Base-by-base conservation (phyloP, 73 alveolate species). In the Symbiodinium pilosum region DNA sequence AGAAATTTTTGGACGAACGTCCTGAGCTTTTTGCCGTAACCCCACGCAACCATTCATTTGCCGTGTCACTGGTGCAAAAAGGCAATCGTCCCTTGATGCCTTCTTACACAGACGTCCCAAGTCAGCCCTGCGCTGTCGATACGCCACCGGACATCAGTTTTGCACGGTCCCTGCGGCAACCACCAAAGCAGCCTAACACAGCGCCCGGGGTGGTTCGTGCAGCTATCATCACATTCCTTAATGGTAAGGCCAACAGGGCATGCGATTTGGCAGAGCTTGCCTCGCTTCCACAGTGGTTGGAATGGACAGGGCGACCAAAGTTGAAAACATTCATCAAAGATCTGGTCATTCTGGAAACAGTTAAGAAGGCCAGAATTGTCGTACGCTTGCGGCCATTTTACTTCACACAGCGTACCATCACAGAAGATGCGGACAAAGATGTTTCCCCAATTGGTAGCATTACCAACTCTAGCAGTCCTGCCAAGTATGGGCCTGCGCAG, bases 281-380 rank as follows among this genome's bases (percentile, higher is more conserved):
- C 21, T 4, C 86, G 36, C 47, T 75, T 34, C 86, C 42, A n/a
- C 51, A 75, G 86, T 75, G 86, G 86, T 28, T 39, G 86, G 51
- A 75, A 32, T 75, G 86, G 86, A 38, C 86, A 38, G 86, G 86
- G 51, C 86, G 86, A 34, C 86, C 86, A 28, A 75, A 75, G 86
- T 39, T 75, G 86, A 75, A 75, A 34, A 39, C n/a, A 3, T 75
- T 75, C 86, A 11, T 75, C 51, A 75, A 75, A 39, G 86, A 75
- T 39, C 36, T 75, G 51, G 86, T 75, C 51, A 75, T 1, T 39
- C 7, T 75, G 51, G 47, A 75, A 75, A 36, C 86, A 75, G 36
- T 16, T 20, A 75, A 32, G 86, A n/a, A 32, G 86, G 86, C 30
- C 11, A 5, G 28, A 39, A 39, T 39, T 38, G 86, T 75, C 52